Conservation (phyloP, 495 filamentous ascomycete species). For the Hypoxylon rickii region DNA sequence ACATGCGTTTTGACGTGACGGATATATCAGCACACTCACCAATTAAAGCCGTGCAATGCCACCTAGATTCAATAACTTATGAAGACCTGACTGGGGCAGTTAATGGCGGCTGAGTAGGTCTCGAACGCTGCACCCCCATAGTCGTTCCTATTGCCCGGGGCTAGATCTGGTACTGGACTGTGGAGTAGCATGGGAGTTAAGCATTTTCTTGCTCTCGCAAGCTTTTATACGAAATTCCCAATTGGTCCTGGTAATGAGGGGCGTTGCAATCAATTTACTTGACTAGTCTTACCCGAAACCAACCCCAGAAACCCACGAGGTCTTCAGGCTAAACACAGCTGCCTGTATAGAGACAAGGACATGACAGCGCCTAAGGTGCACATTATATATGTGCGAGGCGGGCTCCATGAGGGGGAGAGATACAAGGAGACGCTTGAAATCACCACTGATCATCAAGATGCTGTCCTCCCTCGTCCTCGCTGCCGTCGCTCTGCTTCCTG, state of each 20-base stretch:
- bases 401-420: background rate
- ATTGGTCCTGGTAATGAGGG: slow-evolving; percentile 33
- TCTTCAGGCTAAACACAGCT: slow-evolving; percentile 38
- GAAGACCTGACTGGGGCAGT: background rate
- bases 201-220: background rate
- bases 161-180: slow-evolving; percentile 3
- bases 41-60: background rate
- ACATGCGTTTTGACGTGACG: background rate
- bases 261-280: slow-evolving; percentile 29
- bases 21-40: background rate
- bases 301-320: slow-evolving; percentile 32
- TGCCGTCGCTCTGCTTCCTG: slow-evolving; percentile 40
- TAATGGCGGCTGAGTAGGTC: background rate
- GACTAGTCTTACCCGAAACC: slow-evolving; percentile 26
- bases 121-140: slow-evolving; percentile 28
- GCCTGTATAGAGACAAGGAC: background rate
- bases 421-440: slow-evolving; percentile 4
- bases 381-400: slow-evolving; percentile 22
- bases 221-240: slow-evolving; percentile 8
- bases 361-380: background rate
- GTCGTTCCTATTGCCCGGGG: slow-evolving; percentile 29
- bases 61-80: background rate
- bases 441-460: slow-evolving; percentile 42
- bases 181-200: background rate
- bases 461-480: slow-evolving; percentile 43